These are phyloP conservation scores for Zoysia japonica DNA, from an alignment of 176 grass and related monocot species.

Conservation along the genomic window DNA sequence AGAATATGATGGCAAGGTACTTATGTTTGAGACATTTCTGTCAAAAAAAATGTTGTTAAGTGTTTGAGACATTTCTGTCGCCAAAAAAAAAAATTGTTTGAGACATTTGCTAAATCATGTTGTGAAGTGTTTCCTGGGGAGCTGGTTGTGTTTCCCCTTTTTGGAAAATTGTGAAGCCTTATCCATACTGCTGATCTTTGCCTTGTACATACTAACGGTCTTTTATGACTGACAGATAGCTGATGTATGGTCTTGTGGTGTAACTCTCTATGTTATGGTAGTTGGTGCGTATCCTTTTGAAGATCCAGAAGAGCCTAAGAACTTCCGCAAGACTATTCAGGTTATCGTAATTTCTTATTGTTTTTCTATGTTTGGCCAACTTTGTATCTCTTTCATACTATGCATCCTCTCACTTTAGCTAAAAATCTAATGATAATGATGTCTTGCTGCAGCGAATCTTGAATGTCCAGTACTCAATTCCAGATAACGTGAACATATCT, in stretches of 20 bases:
- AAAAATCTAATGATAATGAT: conserved; percentile 29
- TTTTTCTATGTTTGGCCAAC: conserved; percentile 13
- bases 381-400: conserved; percentile 16
- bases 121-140: not conserved
- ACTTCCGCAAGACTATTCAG: conserved; percentile 74
- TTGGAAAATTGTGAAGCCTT: not conserved
- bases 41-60: too few relatives aligned
- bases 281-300: conserved; percentile 86
- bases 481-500: conserved; percentile 72
- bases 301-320: conserved; percentile 79
- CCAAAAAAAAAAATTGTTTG: not conserved
- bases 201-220: too few relatives aligned
- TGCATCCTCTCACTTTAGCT: conserved; percentile 11
- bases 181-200: conserved; percentile 17
- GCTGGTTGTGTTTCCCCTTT: not conserved
- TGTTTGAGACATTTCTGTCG: too few relatives aligned
- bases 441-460: conserved; percentile 64
- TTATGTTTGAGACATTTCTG: not conserved
- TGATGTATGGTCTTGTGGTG: conserved; percentile 85
- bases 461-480: conserved; percentile 75
- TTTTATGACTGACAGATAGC: conserved; percentile 58
- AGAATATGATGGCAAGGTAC: conserved; percentile 87
- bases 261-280: conserved; percentile 81
- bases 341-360: conserved; percentile 35
- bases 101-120: not conserved